Evolutionary conservation across 306 rosid species (phyloP), one percentile per base, ranked within the genome.

Genomic region (Medicago ruthenica): DNA sequence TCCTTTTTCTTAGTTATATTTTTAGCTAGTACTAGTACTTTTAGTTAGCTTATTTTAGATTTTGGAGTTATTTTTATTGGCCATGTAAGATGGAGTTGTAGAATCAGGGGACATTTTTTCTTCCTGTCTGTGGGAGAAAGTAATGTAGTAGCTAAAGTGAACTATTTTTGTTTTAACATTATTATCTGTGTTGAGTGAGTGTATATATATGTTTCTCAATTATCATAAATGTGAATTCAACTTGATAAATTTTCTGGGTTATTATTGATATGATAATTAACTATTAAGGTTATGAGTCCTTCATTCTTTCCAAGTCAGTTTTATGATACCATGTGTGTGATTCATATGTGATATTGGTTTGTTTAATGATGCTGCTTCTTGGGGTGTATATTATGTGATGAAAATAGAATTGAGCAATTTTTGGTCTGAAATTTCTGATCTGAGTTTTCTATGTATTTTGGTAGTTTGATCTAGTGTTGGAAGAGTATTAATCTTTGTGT

Each of bases 21-120:
- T 62, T 66, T 66, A 42, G 54, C 39, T 21, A 60, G 41, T 60
- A 60, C 41, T 42, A 66, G 71, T 66, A 44, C 61, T 45, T 42
- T 65, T 72, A 34, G 13, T 22, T 75, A 85, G 89, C 74, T 55
- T 67, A 78, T 67, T 79, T 44, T 76, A 41, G 78, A 75, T 73
- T 83, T 75, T 69, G 75, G 61, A 70, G 80, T 78, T 65, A 53
- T 17, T 60, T 41, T 44, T 50, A 9, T 58, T 70, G 78, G 82
- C 71, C 80, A 75, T 78, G 85, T 81, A 37, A 71, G 31, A 54
- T 57, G 76, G 51, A 60, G 45, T 75, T 37, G 81, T 79, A 65
- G 81, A 76, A 61, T 37, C 71, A 78, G 80, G 81, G 76, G 67
- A 81, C 73, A 80, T 16, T 37, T 41, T 45, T 76, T 70, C 60